Evolutionary conservation across 75 land plant species (phyloP).

Genomic region (Chamaecyparis obtusa): DNA sequence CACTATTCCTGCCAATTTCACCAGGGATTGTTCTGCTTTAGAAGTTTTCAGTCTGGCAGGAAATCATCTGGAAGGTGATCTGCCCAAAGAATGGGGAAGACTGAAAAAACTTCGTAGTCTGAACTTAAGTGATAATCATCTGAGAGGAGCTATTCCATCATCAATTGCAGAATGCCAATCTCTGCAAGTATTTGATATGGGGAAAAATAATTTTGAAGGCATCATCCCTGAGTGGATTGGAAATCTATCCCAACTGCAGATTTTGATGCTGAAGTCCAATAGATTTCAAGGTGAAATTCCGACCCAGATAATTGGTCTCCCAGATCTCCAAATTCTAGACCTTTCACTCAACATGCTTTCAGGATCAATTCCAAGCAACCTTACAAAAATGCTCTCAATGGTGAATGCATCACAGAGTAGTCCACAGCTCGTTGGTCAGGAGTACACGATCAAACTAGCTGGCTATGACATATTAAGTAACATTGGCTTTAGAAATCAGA

Average conservation of each 20-base stretch:
- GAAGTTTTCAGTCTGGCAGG: conserved; percentile 1
- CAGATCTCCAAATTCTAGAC: conserved; percentile 44
- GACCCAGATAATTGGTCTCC: conserved; percentile 34
- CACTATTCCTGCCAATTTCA: conserved; percentile 13
- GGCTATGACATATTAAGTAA: neutral
- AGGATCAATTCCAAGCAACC: conserved; percentile 49
- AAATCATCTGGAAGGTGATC: conserved; percentile 12
- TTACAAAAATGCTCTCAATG: conserved; percentile 37
- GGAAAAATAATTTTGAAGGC: neutral
- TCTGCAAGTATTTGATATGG: neutral
- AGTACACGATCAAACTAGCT: neutral
- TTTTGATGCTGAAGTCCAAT: neutral
- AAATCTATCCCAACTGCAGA: neutral
- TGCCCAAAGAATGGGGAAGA: conserved; percentile 19
- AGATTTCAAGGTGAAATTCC: conserved; percentile 45
- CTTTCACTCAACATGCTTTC: conserved; percentile 40
- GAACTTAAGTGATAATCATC: neutral
- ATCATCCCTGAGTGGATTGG: neutral
- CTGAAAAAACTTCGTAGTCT: neutral
- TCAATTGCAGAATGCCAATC: neutral
- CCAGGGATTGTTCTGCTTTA: neutral
- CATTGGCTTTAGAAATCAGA: neutral
- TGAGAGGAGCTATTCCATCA: neutral
- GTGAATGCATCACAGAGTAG: neutral
- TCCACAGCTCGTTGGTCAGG: neutral